Conservation (phyloP, 306 rosid species). For the Prunus padus region DNA sequence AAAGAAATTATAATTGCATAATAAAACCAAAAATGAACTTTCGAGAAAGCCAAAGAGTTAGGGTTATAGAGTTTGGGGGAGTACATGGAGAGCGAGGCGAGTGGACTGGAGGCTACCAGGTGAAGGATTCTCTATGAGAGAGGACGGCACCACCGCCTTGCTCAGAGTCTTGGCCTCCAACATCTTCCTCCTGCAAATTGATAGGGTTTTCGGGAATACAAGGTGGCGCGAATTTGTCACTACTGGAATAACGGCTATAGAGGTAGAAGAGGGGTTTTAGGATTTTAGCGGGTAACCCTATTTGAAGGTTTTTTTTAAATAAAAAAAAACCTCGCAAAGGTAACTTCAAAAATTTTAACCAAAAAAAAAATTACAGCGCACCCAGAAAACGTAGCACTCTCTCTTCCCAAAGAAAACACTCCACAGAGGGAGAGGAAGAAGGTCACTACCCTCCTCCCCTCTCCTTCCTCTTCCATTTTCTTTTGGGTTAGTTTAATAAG, state of each 20-base stretch:
- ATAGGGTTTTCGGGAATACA: neutral
- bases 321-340: too few relatives aligned
- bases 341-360: too few relatives aligned
- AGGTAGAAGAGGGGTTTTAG: neutral
- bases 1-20: neutral
- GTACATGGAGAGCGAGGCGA: conserved; percentile 80
- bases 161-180: conserved; percentile 62
- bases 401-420: too few relatives aligned
- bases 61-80: neutral
- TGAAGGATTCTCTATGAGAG: conserved; percentile 64
- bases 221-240: neutral
- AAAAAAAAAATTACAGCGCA: too few relatives aligned
- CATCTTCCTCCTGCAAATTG: conserved; percentile 23
- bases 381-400: too few relatives aligned
- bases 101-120: conserved; percentile 81
- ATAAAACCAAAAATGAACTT: neutral
- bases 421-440: too few relatives aligned
- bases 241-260: neutral
- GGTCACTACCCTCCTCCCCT: too few relatives aligned
- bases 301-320: neutral
- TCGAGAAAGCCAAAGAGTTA: neutral
- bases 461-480: too few relatives aligned
- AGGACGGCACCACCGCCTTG: conserved; percentile 66
- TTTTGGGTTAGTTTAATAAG: too few relatives aligned
- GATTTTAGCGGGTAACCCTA: neutral